Percentiles rank a stretch among this genome's conserved stretches.
Evolutionary conservation across 2,329 filamentous ascomycete species (phyloP).

Genomic region (Aspergillus sp.): DNA sequence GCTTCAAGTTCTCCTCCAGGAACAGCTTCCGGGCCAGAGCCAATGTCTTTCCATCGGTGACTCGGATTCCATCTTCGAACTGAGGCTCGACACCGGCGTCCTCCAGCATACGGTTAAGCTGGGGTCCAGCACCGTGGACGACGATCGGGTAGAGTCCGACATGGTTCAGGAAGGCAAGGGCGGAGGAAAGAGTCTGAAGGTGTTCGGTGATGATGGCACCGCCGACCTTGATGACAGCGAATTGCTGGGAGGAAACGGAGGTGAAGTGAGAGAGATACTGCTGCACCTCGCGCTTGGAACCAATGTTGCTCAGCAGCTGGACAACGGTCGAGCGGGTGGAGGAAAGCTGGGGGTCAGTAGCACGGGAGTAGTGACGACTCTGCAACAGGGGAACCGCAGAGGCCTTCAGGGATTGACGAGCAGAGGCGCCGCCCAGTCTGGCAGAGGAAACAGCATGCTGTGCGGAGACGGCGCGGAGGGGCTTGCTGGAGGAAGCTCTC

Average conservation of each 20-base stretch:
- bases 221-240: slow-evolving; percentile 97
- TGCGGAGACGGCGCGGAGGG: slow-evolving; percentile 45
- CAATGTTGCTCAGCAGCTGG: slow-evolving; percentile 91
- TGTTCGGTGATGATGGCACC: slow-evolving; percentile 95
- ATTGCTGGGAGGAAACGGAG: slow-evolving; percentile 93
- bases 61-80: slow-evolving; percentile 93
- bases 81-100: slow-evolving; percentile 90
- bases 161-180: slow-evolving; percentile 88
- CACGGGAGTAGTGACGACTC: slow-evolving; percentile 48
- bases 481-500: slow-evolving; percentile 45
- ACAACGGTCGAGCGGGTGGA: slow-evolving; percentile 79
- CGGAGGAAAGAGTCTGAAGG: slow-evolving; percentile 85
- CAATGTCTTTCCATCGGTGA: slow-evolving; percentile 94
- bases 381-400: slow-evolving; percentile 32
- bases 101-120: slow-evolving; percentile 89
- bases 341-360: slow-evolving; percentile 52
- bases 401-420: slow-evolving; percentile 29
- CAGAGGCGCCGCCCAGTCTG: slow-evolving; percentile 28
- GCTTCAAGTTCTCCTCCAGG: slow-evolving; percentile 89
- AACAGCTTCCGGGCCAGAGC: slow-evolving; percentile 90
- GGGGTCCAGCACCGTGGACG: slow-evolving; percentile 90
- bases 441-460: slow-evolving; percentile 35
- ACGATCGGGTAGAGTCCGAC: slow-evolving; percentile 94
- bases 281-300: slow-evolving; percentile 92
- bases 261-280: slow-evolving; percentile 98